phyloP scores from a whole-genome alignment of 371 early-diverging fungal species.

The Mucor saturninus region DNA sequence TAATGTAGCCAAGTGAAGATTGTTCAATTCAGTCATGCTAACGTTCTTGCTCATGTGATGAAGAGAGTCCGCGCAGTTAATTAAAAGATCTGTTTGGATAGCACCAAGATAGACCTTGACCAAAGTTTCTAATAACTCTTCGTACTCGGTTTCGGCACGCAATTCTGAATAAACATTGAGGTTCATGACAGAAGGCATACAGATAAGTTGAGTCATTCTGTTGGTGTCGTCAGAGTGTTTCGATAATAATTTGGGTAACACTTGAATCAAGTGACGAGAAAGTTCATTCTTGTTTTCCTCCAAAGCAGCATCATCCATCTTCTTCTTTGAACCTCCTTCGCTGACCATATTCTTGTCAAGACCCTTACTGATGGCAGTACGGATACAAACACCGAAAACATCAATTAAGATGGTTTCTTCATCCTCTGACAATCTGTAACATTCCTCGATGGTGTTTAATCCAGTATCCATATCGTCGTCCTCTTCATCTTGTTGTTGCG shows the following conservation, averaged over 20 bases:
- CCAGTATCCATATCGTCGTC: conserved; percentile 21
- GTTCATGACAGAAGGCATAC: conserved; percentile 63
- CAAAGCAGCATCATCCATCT: conserved; percentile 28
- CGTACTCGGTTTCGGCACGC: conserved; percentile 67
- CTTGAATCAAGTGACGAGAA: conserved; percentile 59
- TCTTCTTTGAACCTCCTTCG: conserved; percentile 23
- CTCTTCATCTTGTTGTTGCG: conserved; percentile 6
- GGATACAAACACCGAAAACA: conserved; percentile 53
- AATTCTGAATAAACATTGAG: conserved; percentile 68
- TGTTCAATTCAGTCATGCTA: conserved; percentile 41
- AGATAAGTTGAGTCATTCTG: conserved; percentile 58
- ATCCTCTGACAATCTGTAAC: conserved; percentile 60
- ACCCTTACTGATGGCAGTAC: conserved; percentile 40
- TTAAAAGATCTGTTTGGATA: conserved; percentile 38
- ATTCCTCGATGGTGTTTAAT: conserved; percentile 30
- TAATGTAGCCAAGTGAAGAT: conserved; percentile 41
- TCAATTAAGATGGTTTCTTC: conserved; percentile 69
- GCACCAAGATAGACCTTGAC: conserved; percentile 60
- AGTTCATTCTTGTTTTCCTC: conserved; percentile 50
- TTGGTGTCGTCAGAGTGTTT: conserved; percentile 66
- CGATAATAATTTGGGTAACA: conserved; percentile 66
- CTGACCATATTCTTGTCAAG: conserved; percentile 28
- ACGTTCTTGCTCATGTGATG: conserved; percentile 48
- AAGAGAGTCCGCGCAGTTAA: conserved; percentile 45
- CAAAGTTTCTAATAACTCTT: conserved; percentile 64